Evolutionary conservation across 768 basidiomycete genomes (phyloP).

Genomic region (Lentinula edodes): DNA sequence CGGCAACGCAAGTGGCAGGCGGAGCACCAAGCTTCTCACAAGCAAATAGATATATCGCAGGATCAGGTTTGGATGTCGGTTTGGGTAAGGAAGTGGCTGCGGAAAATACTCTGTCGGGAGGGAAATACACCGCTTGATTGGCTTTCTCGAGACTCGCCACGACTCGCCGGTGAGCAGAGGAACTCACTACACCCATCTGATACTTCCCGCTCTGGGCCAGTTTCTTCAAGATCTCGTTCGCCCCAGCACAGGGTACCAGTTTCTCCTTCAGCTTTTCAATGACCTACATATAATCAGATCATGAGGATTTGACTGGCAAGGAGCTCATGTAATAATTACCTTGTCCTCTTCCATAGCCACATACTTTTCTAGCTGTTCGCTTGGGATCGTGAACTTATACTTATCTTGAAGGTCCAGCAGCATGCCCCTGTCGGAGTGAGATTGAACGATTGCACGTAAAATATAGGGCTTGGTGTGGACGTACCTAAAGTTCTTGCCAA

Average conservation of each 20-base stretch:
- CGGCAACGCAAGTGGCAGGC: slow-evolving; percentile 15
- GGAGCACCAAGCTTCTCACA: slow-evolving; percentile 15
- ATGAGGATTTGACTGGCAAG: neutral
- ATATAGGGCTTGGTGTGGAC: neutral
- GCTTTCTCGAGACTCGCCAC: slow-evolving; percentile 18
- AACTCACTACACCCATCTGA: slow-evolving; percentile 17
- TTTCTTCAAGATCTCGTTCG: slow-evolving; percentile 8
- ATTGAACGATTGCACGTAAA: neutral
- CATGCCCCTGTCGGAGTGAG: slow-evolving; percentile 4
- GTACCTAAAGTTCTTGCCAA: slow-evolving; percentile 19
- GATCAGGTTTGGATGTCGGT: slow-evolving; percentile 21
- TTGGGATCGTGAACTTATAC: slow-evolving; percentile 11
- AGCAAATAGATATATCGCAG: slow-evolving; percentile 19
- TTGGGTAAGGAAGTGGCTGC: slow-evolving; percentile 18
- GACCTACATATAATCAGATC: slow-evolving; percentile 19
- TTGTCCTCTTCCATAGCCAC: slow-evolving; percentile 34
- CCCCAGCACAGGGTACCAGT: slow-evolving; percentile 25
- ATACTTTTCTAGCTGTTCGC: slow-evolving; percentile 12
- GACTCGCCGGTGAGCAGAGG: slow-evolving; percentile 17
- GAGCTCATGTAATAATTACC: neutral
- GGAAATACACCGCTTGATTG: slow-evolving; percentile 15
- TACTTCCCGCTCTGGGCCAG: slow-evolving; percentile 10
- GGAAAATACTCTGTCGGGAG: slow-evolving; percentile 14
- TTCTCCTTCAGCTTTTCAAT: slow-evolving; percentile 50
- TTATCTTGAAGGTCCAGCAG: slow-evolving; percentile 15